Conservation (phyloP, 2,329 filamentous ascomycete species). For the Colletotrichum liriopes region DNA sequence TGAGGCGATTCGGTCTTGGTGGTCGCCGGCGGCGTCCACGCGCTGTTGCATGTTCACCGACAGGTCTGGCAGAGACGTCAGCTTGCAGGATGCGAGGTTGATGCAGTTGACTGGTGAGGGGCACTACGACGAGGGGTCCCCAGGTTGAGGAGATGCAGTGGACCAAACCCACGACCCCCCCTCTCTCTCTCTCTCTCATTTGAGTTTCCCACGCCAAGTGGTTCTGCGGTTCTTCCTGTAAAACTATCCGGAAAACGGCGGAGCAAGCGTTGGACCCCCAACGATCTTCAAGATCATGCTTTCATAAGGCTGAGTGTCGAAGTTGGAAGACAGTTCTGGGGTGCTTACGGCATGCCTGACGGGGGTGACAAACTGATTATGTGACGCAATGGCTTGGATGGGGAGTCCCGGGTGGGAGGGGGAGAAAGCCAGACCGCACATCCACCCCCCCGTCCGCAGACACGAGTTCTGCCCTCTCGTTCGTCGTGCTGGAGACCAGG, state of each 20-base stretch:
- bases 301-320: constrained; percentile 33
- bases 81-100: constrained; percentile 2
- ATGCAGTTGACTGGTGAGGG: constrained; percentile 1
- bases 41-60: constrained; percentile 13
- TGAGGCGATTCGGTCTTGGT: constrained; percentile 24
- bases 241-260: neutral
- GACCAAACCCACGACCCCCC: neutral
- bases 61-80: constrained; percentile 12
- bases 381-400: constrained; percentile 32
- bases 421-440: constrained; percentile 8
- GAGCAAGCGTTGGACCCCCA: neutral
- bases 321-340: constrained; percentile 7
- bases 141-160: neutral
- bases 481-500: constrained; percentile 17
- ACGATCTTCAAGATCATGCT: neutral
- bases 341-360: constrained; percentile 35
- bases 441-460: constrained; percentile 34
- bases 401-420: constrained; percentile 18
- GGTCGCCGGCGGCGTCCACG: constrained; percentile 11
- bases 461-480: constrained; percentile 25
- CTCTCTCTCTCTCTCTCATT: neutral
- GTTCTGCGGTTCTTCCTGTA: neutral
- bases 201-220: neutral
- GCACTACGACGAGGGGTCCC: neutral
- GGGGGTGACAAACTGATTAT: constrained; percentile 25